Conservation (phyloP, 306 rosid species). For the Vigna radiata region DNA sequence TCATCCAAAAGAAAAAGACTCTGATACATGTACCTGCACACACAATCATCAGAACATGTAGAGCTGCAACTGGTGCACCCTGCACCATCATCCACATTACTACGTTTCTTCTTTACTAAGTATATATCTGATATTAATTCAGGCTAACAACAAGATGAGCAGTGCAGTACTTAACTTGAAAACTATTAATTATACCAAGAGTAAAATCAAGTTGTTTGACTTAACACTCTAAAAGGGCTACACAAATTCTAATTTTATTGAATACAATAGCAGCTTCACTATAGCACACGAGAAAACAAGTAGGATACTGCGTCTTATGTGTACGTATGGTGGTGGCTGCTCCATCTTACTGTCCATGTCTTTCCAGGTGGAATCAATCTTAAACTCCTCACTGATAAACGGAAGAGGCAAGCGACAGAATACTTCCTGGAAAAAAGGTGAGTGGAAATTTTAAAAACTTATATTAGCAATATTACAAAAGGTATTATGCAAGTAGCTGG, state of each 20-base stretch:
- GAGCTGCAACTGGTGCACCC: conserved; percentile 80
- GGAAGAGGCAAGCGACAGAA: conserved; percentile 84
- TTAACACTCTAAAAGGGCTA: conserved; percentile 28
- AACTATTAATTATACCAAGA: conserved; percentile 12
- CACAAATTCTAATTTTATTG: conserved; percentile 24
- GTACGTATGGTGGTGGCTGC: conserved; percentile 79
- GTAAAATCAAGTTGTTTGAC: conserved; percentile 27
- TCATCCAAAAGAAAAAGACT: conserved; percentile 8
- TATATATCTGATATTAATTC: conserved; percentile 68
- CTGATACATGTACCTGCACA: conserved; percentile 71
- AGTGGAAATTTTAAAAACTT: conserved; percentile 17
- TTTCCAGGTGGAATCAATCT: conserved; percentile 78
- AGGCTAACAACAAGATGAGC: conserved; percentile 50
- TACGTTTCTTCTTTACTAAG: conserved; percentile 84
- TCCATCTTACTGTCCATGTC: conserved; percentile 72
- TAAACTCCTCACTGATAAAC: conserved; percentile 76
- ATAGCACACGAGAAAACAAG: conserved; percentile 21
- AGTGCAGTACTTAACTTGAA: conserved; percentile 27
- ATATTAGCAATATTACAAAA: conserved; percentile 35
- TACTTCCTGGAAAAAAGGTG: conserved; percentile 61
- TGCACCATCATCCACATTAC: conserved; percentile 67
- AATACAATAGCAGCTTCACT: conserved; percentile 33
- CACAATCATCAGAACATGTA: conserved; percentile 78
- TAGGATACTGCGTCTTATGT: conserved; percentile 93
- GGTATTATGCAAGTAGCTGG: background rate